phyloP scores from a whole-genome alignment of 1,284 basidiomycete species.

The Ceraceosorus bombacis region DNA sequence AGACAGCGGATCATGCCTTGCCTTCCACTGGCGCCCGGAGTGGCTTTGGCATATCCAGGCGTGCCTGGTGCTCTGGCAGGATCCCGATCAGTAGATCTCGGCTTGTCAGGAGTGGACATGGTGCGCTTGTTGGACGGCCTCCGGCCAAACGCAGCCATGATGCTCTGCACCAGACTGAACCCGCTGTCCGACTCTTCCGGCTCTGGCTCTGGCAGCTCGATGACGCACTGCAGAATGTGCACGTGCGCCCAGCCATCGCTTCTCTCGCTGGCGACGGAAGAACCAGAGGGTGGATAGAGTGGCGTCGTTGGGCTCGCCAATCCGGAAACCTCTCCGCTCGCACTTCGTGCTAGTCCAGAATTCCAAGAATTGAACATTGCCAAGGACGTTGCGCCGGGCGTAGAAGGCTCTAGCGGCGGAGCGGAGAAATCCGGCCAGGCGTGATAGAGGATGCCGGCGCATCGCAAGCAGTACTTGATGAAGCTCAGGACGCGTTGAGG shows the following conservation, averaged over 20 bases:
- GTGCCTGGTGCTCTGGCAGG: conserved; percentile 18
- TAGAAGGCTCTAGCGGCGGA: conserved; percentile 7
- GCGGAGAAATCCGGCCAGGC: conserved; percentile 34
- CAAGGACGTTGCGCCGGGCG: neutral
- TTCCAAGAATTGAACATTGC: neutral
- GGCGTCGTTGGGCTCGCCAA: conserved; percentile 26
- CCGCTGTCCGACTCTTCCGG: conserved; percentile 14
- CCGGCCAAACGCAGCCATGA: conserved; percentile 40
- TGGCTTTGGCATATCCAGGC: conserved; percentile 22
- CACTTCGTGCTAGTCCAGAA: too few relatives aligned
- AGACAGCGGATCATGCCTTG: conserved; percentile 29
- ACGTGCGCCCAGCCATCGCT: conserved; percentile 31
- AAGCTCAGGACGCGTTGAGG: conserved; percentile 33
- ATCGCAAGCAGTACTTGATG: conserved; percentile 53
- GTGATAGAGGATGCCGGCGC: conserved; percentile 55
- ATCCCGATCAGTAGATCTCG: conserved; percentile 9
- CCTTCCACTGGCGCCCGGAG: conserved; percentile 23
- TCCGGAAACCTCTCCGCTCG: neutral
- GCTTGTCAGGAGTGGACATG: conserved; percentile 25
- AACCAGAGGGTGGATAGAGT: conserved; percentile 17
- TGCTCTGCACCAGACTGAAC: conserved; percentile 32
- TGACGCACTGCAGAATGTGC: conserved; percentile 42
- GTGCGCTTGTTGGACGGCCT: conserved; percentile 26
- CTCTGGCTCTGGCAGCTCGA: conserved; percentile 32
- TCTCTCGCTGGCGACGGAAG: conserved; percentile 13